A percentile compares a stretch with the other conserved stretches of the same genome.
Conservation (phyloP, 768 basidiomycete genomes). For the Cantharellus cinnabarinus region DNA sequence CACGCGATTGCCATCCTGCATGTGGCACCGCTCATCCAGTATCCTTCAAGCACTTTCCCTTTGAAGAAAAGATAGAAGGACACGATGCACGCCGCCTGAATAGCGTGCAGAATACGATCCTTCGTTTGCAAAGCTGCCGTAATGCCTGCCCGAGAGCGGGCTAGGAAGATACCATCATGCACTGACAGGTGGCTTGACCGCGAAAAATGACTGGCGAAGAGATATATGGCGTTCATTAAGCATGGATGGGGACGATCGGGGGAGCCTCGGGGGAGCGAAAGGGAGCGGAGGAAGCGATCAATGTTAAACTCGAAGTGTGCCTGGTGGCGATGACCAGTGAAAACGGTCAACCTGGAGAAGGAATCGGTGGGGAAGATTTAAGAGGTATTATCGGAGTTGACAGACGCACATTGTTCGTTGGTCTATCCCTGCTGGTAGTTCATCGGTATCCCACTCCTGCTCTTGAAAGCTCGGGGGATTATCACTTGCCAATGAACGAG, state of each 20-base stretch:
- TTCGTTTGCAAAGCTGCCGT: not conserved
- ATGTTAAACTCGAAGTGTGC: not conserved
- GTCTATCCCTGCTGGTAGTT: not conserved
- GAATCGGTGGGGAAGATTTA: not conserved
- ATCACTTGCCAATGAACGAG: not conserved
- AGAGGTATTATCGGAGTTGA: not conserved
- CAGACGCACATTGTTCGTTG: not conserved
- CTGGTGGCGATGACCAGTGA: not conserved
- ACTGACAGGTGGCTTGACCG: not conserved
- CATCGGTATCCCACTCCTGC: not conserved
- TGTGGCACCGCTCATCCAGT: constrained; percentile 3
- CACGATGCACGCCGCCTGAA: constrained; percentile 7
- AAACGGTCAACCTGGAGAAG: not conserved
- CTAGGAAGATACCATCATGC: constrained; percentile 1
- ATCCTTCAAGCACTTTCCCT: constrained; percentile 7
- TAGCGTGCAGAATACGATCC: constrained; percentile 4
- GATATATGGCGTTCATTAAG: constrained; percentile 8
- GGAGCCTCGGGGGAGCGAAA: not conserved
- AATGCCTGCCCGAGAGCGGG: constrained; percentile 1
- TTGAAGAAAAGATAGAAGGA: constrained; percentile 4
- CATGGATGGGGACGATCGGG: constrained; percentile 6
- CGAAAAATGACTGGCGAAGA: constrained; percentile 7
- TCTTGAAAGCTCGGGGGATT: not conserved
- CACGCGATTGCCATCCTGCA: constrained; percentile 3
- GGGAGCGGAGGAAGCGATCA: not conserved